Conservation (phyloP, 192 early-diverging fungal genomes). For the Coemansia sp. region DNA sequence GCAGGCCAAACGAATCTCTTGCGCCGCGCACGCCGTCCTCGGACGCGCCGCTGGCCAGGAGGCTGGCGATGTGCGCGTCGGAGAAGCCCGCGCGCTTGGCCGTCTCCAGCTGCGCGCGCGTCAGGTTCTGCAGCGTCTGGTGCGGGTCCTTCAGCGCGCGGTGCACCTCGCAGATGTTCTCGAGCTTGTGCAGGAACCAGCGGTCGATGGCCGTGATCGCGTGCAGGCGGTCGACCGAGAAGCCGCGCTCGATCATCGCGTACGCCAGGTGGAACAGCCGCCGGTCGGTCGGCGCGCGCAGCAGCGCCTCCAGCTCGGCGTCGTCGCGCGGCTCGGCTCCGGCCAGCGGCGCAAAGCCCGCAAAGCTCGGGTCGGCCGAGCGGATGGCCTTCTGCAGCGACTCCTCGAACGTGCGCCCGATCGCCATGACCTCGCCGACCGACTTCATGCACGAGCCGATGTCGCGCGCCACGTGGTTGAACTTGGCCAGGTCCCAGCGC, state of each 20-base stretch:
- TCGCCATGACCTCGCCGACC: slow-evolving; percentile 99
- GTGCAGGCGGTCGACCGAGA: slow-evolving; percentile 78
- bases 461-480: slow-evolving; percentile 85
- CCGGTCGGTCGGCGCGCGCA: slow-evolving; percentile 77
- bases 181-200: slow-evolving; percentile 90
- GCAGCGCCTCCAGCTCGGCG: slow-evolving; percentile 64
- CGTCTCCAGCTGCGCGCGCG: slow-evolving; percentile 61
- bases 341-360: slow-evolving; percentile 79
- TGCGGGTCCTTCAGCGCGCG: slow-evolving; percentile 54
- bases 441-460: slow-evolving; percentile 93
- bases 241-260: slow-evolving; percentile 79
- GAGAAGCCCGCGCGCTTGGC: slow-evolving; percentile 93
- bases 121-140: slow-evolving; percentile 61
- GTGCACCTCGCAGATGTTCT: slow-evolving; percentile 75
- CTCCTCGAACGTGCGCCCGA: slow-evolving; percentile 97
- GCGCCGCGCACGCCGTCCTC: slow-evolving; percentile 75
- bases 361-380: slow-evolving; percentile 90
- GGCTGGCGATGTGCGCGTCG: slow-evolving; percentile 81
- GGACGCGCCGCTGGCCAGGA: slow-evolving; percentile 26
- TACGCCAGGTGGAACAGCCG: slow-evolving; percentile 83
- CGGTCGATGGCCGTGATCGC: slow-evolving; percentile 86
- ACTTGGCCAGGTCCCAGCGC: slow-evolving; percentile 96
- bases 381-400: slow-evolving; percentile 95
- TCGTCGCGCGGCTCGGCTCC: slow-evolving; percentile 33
- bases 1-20: slow-evolving; percentile 76